phyloP scores from a whole-genome alignment of 805 yeast genomes.

The Suhomyces prunicola region DNA sequence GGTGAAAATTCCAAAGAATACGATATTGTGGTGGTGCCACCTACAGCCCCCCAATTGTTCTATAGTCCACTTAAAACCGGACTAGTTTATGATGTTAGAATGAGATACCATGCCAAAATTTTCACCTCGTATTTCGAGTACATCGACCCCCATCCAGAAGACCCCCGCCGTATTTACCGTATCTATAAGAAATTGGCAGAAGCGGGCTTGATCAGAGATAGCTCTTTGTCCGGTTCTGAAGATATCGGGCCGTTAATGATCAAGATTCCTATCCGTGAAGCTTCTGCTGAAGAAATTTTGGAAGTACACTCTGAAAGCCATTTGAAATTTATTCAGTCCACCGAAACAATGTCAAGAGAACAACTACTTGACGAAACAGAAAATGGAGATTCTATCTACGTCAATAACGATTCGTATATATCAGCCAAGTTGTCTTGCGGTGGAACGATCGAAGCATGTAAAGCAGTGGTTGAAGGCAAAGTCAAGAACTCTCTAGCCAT shows the following conservation, averaged over 20 bases:
- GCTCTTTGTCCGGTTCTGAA: conserved; percentile 65
- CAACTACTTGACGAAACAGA: conserved; percentile 80
- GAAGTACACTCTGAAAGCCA: conserved; percentile 84
- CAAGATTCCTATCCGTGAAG: conserved; percentile 88
- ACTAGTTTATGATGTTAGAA: conserved; percentile 90
- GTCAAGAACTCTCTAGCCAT: conserved; percentile 93
- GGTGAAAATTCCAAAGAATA: neutral
- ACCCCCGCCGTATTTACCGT: conserved; percentile 92
- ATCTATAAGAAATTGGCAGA: conserved; percentile 92
- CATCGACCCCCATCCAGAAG: conserved; percentile 98
- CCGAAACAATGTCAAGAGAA: conserved; percentile 75
- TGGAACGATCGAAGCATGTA: conserved; percentile 94
- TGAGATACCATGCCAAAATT: conserved; percentile 95
- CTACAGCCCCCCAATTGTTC: conserved; percentile 60
- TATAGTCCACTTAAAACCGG: conserved; percentile 86
- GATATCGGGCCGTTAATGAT: conserved; percentile 84
- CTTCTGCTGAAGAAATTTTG: conserved; percentile 78
- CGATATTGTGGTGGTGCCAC: conserved; percentile 47
- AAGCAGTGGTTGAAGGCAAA: conserved; percentile 87
- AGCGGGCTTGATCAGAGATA: conserved; percentile 83
- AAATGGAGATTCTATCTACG: conserved; percentile 89
- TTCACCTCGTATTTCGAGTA: conserved; percentile 90
- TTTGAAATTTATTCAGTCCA: conserved; percentile 67
- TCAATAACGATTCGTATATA: conserved; percentile 82
- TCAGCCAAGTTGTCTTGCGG: conserved; percentile 95